Conservation (phyloP, 169 alveolate genomes). For the Eimeria tenella region DNA sequence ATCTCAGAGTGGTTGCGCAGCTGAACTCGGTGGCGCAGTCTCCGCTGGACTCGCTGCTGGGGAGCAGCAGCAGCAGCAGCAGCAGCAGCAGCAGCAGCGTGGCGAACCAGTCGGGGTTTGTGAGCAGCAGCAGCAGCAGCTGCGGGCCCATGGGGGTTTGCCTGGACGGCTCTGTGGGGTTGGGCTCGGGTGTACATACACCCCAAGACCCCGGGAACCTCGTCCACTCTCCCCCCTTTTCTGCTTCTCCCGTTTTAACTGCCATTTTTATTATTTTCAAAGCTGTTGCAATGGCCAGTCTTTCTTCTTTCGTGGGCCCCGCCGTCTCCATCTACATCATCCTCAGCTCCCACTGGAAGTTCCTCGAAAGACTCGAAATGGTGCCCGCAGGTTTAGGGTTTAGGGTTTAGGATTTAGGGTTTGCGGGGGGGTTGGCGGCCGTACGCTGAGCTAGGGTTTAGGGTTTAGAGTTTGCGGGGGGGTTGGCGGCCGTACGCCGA, state of each 20-base stretch:
- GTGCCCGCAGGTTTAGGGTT: not conserved
- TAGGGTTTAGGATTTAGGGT: not conserved
- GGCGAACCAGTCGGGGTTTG: slow-evolving; percentile 17
- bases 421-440: too few species aligned
- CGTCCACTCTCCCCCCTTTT: not conserved
- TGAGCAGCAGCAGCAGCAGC: not conserved
- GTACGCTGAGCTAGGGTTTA: too few species aligned
- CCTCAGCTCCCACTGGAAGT: slow-evolving; percentile 52
- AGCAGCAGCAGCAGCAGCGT: not conserved
- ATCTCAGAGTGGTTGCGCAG: not conserved
- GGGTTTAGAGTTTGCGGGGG: too few species aligned
- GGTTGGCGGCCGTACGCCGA: too few species aligned
- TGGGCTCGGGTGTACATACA: not conserved
- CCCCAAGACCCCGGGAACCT: not conserved
- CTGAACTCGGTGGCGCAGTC: slow-evolving; percentile 25
- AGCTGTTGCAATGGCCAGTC: not conserved
- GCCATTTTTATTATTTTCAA: not conserved
- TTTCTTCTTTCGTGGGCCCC: not conserved
- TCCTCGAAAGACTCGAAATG: slow-evolving; percentile 30
- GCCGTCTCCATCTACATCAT: slow-evolving; percentile 1
- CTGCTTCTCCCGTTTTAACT: slow-evolving; percentile 3
- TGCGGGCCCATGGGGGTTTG: slow-evolving; percentile 42
- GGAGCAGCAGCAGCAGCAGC: not conserved
- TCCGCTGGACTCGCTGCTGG: not conserved
- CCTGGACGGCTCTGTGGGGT: not conserved